Percentiles rank a stretch among this genome's conserved stretches.
Evolutionary conservation across 2,329 filamentous ascomycete species (phyloP).

Genomic region (Thelonectria olida): DNA sequence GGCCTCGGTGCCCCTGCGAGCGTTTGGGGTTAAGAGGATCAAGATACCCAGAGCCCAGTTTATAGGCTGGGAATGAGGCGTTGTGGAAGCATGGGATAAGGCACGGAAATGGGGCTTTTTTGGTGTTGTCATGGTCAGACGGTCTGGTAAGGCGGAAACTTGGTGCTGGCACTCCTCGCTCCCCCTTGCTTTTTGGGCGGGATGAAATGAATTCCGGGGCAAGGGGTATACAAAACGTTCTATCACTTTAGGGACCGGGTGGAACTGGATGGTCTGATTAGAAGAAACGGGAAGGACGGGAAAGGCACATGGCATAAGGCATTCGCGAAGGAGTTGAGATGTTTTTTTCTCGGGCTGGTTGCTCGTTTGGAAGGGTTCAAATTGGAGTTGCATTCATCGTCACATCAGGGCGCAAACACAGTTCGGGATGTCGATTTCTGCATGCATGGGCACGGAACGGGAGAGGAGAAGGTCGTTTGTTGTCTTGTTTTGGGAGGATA

Average conservation of each 20-base stretch:
- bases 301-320: constrained; percentile 16
- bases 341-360: constrained; percentile 31
- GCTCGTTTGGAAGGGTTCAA: constrained; percentile 34
- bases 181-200: constrained; percentile 20
- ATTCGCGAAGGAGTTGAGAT: constrained; percentile 41
- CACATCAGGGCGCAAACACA: constrained; percentile 34
- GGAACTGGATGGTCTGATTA: constrained; percentile 31
- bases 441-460: constrained; percentile 24
- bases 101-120: constrained; percentile 39
- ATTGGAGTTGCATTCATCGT: constrained; percentile 41
- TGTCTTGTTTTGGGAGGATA: constrained; percentile 24
- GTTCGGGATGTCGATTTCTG: constrained; percentile 36
- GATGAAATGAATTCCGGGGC: constrained; percentile 13
- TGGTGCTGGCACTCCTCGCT: constrained; percentile 12
- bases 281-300: constrained; percentile 32
- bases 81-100: constrained; percentile 39
- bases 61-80: constrained; percentile 19
- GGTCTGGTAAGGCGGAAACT: constrained; percentile 26
- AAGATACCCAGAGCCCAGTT: constrained; percentile 1
- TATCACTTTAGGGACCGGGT: constrained; percentile 31
- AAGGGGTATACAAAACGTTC: constrained; percentile 21
- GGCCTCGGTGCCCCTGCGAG: constrained; percentile 88
- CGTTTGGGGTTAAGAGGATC: constrained; percentile 80
- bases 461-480: constrained; percentile 7
- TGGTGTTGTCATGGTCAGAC: constrained; percentile 32